Evolutionary conservation across 768 basidiomycete genomes (phyloP).

Genomic region (Hebeloma cylindrosporum): DNA sequence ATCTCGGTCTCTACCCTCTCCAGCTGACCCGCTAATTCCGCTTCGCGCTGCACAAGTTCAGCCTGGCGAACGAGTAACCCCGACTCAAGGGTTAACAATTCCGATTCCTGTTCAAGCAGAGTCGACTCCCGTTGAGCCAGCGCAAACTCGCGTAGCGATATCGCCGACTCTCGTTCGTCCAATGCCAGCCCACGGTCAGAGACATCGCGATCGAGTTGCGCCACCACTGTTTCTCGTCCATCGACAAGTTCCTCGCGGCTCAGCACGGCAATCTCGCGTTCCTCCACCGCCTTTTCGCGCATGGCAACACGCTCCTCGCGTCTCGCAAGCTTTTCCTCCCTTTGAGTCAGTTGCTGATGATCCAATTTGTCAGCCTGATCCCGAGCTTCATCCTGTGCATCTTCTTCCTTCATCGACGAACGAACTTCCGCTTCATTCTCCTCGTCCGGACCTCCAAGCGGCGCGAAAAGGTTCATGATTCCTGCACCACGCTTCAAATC

Average conservation of each 20-base stretch:
- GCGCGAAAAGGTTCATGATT: slow-evolving; percentile 13
- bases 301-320: background rate
- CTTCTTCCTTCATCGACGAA: background rate
- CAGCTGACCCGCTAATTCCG: background rate
- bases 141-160: too few species aligned
- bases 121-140: too few species aligned
- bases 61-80: background rate
- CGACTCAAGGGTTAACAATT: background rate
- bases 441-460: slow-evolving; percentile 2
- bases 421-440: background rate
- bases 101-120: slow-evolving; percentile 2
- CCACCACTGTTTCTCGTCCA: slow-evolving; percentile 1
- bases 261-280: slow-evolving; percentile 5
- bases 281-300: slow-evolving; percentile 5
- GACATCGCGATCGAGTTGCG: background rate
- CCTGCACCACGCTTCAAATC: background rate
- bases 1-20: slow-evolving; percentile 2
- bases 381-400: background rate
- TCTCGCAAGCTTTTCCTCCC: background rate
- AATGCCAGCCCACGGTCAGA: too few species aligned
- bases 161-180: too few species aligned
- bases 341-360: background rate
- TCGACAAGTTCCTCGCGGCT: slow-evolving; percentile 3
- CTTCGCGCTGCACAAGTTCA: slow-evolving; percentile 1
- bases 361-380: background rate